phyloP scores from a whole-genome alignment of 108 stramenopile genomes.

The Pseudonitzschia multistriata region DNA sequence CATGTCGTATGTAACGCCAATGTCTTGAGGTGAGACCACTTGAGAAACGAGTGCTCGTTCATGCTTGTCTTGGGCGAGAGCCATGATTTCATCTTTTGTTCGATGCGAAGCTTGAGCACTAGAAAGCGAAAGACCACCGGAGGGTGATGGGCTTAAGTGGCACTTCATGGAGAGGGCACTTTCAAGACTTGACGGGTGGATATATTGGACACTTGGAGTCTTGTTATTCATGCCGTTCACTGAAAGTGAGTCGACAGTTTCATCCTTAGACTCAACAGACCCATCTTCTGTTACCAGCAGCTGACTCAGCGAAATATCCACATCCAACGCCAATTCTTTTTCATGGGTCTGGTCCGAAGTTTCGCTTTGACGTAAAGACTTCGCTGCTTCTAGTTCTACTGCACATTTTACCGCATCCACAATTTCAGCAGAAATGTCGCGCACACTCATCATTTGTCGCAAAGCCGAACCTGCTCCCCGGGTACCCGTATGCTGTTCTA shows the following conservation, averaged over 20 bases:
- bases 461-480: slow-evolving; percentile 69
- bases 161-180: slow-evolving; percentile 69
- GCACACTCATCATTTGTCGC: slow-evolving; percentile 79
- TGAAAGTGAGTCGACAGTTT: slow-evolving; percentile 7
- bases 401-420: slow-evolving; percentile 78
- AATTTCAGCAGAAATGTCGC: slow-evolving; percentile 65
- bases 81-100: slow-evolving; percentile 76
- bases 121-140: slow-evolving; percentile 59
- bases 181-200: slow-evolving; percentile 83
- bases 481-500: slow-evolving; percentile 60
- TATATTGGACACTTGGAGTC: slow-evolving; percentile 29
- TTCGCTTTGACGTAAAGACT: slow-evolving; percentile 66
- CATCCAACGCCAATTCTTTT: slow-evolving; percentile 31
- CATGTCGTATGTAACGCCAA: slow-evolving; percentile 95
- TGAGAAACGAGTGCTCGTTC: slow-evolving; percentile 84
- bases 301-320: slow-evolving; percentile 63
- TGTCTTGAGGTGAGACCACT: slow-evolving; percentile 85
- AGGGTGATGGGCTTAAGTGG: slow-evolving; percentile 73
- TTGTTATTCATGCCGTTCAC: slow-evolving; percentile 13
- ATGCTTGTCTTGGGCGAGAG: slow-evolving; percentile 89
- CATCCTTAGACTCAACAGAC: slow-evolving; percentile 28
- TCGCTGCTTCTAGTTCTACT: slow-evolving; percentile 84
- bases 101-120: slow-evolving; percentile 50
- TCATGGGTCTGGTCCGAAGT: slow-evolving; percentile 44
- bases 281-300: slow-evolving; percentile 41